A percentile compares a stretch with the other conserved stretches of the same genome.
These are phyloP conservation scores for Aspergillus unguis DNA, from an alignment of 2,329 filamentous ascomycete genomes.

Conservation along the genomic window DNA sequence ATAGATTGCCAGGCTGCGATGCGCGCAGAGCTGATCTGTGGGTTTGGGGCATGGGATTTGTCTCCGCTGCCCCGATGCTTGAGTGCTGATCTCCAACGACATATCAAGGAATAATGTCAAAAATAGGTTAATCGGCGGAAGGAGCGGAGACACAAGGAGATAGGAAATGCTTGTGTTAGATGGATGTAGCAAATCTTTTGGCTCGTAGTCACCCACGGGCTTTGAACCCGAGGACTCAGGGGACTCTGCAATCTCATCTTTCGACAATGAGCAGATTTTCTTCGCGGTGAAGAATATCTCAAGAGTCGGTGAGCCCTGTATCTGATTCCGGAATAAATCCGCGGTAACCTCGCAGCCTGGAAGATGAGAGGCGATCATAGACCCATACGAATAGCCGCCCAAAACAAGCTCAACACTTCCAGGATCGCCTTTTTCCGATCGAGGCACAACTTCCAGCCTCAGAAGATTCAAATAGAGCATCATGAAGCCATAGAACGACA, in stretches of 20 bases:
- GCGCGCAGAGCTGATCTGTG: constrained; percentile 52
- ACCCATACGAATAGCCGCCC: constrained; percentile 87
- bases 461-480: constrained; percentile 67
- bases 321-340: constrained; percentile 54
- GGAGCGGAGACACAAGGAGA: constrained; percentile 65
- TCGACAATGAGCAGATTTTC: constrained; percentile 64
- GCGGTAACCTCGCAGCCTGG: constrained; percentile 60
- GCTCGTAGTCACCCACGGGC: background rate
- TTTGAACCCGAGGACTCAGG: background rate
- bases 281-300: constrained; percentile 70
- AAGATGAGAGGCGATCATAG: constrained; percentile 71
- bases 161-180: constrained; percentile 36
- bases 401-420: constrained; percentile 51
- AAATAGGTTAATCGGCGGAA: constrained; percentile 55
- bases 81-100: constrained; percentile 31
- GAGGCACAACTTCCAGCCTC: constrained; percentile 23
- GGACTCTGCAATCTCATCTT: constrained; percentile 38
- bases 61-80: constrained; percentile 27
- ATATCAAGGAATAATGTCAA: constrained; percentile 58
- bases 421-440: background rate
- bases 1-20: constrained; percentile 67
- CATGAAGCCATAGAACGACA: constrained; percentile 76
- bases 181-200: constrained; percentile 16
- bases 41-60: constrained; percentile 43
- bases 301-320: constrained; percentile 56